Conservation (phyloP, 2,329 filamentous ascomycete genomes). For the Paecilomyces variotii region DNA sequence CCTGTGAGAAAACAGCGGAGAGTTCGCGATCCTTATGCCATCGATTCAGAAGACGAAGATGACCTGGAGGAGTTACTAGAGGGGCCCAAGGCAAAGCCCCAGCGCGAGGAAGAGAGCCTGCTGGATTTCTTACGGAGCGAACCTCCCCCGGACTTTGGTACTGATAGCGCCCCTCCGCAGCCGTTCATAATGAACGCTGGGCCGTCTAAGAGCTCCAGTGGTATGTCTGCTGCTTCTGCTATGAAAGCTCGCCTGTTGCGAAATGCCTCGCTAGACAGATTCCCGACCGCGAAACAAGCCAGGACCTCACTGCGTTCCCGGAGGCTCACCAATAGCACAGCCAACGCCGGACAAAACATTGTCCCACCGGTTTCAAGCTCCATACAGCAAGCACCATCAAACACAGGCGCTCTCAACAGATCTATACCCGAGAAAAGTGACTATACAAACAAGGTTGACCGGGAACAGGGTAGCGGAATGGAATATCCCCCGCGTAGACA, state of each 20-base stretch:
- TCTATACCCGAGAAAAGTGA: constrained; percentile 22
- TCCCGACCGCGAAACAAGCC: constrained; percentile 23
- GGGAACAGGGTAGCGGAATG: constrained; percentile 23
- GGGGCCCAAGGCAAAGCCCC: constrained; percentile 19
- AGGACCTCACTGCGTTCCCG: constrained; percentile 22
- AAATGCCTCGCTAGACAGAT: constrained; percentile 20
- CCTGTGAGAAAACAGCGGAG: constrained; percentile 68
- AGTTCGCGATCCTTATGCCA: constrained; percentile 85
- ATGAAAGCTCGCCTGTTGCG: constrained; percentile 31
- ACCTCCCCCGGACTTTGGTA: constrained; percentile 28
- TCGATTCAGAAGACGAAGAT: constrained; percentile 66
- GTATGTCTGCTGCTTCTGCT: constrained; percentile 11
- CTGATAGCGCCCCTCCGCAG: constrained; percentile 20
- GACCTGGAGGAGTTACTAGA: constrained; percentile 52
- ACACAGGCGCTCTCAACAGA: constrained; percentile 20
- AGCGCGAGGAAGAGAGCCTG: constrained; percentile 38
- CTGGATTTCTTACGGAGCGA: constrained; percentile 42
- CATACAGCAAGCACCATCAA: constrained; percentile 3
- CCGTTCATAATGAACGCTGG: constrained; percentile 18
- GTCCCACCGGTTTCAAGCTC: neutral
- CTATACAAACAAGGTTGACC: constrained; percentile 31
- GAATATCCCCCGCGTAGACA: constrained; percentile 17
- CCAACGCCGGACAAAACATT: neutral
- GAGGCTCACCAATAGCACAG: constrained; percentile 6
- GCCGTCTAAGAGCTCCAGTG: constrained; percentile 10